Evolutionary conservation across 2,329 filamentous ascomycete genomes (phyloP), one percentile per base, ranked within the genome.

Genomic region (Amesomyces nigricolor): DNA sequence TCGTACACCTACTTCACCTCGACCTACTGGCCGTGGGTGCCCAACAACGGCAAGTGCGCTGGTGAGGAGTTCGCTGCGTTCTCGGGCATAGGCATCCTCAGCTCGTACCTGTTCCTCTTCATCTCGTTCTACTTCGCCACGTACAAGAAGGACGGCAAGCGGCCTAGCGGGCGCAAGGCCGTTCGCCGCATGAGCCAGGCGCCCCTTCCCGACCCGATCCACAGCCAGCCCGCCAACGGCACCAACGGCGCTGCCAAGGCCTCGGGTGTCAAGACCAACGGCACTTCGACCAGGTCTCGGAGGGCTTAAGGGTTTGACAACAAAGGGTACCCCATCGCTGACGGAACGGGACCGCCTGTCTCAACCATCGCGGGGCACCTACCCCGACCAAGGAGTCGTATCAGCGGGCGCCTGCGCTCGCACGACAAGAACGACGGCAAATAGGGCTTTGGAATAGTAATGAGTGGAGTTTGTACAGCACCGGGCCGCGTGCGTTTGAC

Each of bases 1-100:
- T 95, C 92, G n/a, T 97, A 92, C 82, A 96, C 91, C 65, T 97
- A 97, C 81, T 96, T 96, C 80, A 85, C 88, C 64, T 91, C 87
- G 66, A 88, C 86, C 65, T 96, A 96, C 83, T 96, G 87, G 78
- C 81, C 79, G 45, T 87, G 82, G 79, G 78, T 95, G 71, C 92
- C 92, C 62, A 96, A 89, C 71, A 75, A 79, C 61, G 92, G 92
- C 72, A 78, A 85, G 65, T 99, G 92, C 72, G 90, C 92, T 40
- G 92, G 92, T 67, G 92, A 97, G 78, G 94, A 97, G 74, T 97
- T 96, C 68, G 92, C 92, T 47, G 92, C 92, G 44, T 89, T 96
- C 68, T 81, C 91, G 58, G 92, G 92, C 65, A 95, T 96, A 65
- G 89, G 80, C 63, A 95, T 96, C 67, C 79, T 99, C 70, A 91